phyloP scores from a whole-genome alignment of 2,329 filamentous ascomycete species.

The Fusarium buxicola region DNA sequence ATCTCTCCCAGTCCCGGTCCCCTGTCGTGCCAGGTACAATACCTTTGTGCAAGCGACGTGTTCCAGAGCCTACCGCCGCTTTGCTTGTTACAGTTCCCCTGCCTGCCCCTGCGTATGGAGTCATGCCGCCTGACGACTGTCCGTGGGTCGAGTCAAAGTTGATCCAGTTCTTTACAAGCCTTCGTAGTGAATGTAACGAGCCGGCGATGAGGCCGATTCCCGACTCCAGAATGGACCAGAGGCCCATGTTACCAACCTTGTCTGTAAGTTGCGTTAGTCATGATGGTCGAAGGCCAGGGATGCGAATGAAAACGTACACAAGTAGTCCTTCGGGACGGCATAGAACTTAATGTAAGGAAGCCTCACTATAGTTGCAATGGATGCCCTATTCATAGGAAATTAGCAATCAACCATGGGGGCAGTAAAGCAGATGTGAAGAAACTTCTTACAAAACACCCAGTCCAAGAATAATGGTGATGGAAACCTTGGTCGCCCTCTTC shows the following conservation, averaged over 20 bases:
- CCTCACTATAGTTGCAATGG: slow-evolving; percentile 13
- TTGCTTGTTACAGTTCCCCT: neutral
- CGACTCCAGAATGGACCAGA: slow-evolving; percentile 12
- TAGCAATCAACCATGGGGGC: neutral
- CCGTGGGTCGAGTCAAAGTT: slow-evolving; percentile 11
- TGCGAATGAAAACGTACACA: neutral
- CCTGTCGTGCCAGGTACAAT: neutral
- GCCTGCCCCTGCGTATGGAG: neutral
- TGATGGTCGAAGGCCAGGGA: accelerated
- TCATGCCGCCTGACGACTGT: neutral
- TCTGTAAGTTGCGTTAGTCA: neutral
- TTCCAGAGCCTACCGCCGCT: neutral
- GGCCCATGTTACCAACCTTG: neutral
- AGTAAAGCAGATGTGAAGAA: neutral
- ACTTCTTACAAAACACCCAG: slow-evolving; percentile 26
- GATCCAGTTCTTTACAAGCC: slow-evolving; percentile 12
- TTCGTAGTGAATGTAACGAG: slow-evolving; percentile 7
- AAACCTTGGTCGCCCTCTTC: slow-evolving; percentile 28
- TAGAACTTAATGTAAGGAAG: slow-evolving; percentile 15
- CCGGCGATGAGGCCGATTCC: slow-evolving; percentile 16
- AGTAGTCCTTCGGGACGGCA: slow-evolving; percentile 4
- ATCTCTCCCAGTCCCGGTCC: slow-evolving; percentile 12
- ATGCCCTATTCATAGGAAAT: neutral
- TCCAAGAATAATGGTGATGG: slow-evolving; percentile 24
- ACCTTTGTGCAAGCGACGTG: neutral